phyloP scores from a whole-genome alignment of 2,329 filamentous ascomycete species.

The Talaromyces pinophilus region DNA sequence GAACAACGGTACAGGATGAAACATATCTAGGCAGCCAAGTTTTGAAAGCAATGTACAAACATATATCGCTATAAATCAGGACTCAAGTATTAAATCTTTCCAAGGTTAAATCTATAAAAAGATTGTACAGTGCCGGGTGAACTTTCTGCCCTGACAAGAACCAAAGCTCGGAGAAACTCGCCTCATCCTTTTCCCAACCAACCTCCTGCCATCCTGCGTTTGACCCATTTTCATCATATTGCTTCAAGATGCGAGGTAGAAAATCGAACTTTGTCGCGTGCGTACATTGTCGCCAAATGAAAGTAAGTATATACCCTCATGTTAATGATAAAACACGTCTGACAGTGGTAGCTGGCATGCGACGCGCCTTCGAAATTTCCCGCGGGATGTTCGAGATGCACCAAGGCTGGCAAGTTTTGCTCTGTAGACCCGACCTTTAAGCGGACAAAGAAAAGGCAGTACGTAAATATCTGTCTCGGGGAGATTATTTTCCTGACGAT shows the following conservation, averaged over 20 bases:
- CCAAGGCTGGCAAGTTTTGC: conserved; percentile 19
- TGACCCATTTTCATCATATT: background rate
- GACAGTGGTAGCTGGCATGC: conserved; percentile 16
- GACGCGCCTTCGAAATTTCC: conserved; percentile 18
- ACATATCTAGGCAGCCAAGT: background rate
- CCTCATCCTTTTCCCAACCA: background rate
- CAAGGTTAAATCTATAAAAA: background rate
- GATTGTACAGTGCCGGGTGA: background rate
- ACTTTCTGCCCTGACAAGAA: background rate
- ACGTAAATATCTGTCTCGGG: background rate
- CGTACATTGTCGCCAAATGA: conserved; percentile 25
- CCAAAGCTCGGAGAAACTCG: background rate
- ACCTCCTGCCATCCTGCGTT: background rate
- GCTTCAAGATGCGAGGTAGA: conserved; percentile 19
- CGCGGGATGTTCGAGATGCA: conserved; percentile 21
- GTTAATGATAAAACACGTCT: background rate
- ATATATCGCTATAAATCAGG: background rate
- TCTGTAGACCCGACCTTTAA: conserved; percentile 14
- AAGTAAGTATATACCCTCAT: conserved; percentile 9
- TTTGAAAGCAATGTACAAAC: background rate
- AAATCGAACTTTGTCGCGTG: conserved; percentile 23
- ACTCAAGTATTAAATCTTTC: background rate
- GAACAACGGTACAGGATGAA: no score
- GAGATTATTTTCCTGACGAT: background rate
- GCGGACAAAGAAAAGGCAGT: conserved; percentile 19